These are phyloP conservation scores for Hortaea werneckii DNA, from an alignment of 2,329 filamentous ascomycete genomes.

Conservation along the genomic window DNA sequence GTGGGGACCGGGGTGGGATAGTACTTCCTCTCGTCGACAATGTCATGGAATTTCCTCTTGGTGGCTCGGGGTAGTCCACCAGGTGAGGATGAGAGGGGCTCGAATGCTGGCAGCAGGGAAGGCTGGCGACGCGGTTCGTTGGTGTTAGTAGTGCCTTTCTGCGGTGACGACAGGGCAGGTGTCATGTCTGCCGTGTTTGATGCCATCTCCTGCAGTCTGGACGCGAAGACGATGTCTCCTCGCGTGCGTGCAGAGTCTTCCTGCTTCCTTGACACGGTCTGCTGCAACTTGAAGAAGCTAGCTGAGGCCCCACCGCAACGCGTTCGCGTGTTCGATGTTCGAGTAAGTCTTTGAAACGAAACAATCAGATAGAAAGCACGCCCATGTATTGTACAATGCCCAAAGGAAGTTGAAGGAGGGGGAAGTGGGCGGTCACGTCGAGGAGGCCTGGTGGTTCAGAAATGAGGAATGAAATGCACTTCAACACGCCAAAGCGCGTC, in stretches of 20 bases:
- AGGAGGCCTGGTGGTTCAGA: not conserved
- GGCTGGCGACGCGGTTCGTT: slow-evolving; percentile 34
- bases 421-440: not conserved
- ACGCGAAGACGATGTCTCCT: slow-evolving; percentile 12
- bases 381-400: not conserved
- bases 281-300: not conserved
- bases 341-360: too few species aligned
- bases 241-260: slow-evolving; percentile 4
- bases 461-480: not conserved
- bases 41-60: slow-evolving; percentile 52
- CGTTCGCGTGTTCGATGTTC: too few species aligned
- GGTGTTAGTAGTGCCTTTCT: slow-evolving; percentile 10
- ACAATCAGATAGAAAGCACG: not conserved
- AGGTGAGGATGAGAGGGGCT: slow-evolving; percentile 69
- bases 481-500: not conserved
- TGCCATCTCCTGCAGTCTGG: too few species aligned
- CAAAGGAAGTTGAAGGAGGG: not conserved
- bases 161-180: slow-evolving; percentile 9
- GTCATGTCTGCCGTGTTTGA: slow-evolving; percentile 9
- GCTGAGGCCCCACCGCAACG: not conserved
- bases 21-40: slow-evolving; percentile 45
- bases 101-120: slow-evolving; percentile 66
- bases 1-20: slow-evolving; percentile 93
- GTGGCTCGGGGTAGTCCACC: slow-evolving; percentile 54
- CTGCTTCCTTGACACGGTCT: slow-evolving; percentile 1